Conservation (phyloP, 148 eudicot species). For the Rheum nobile region DNA sequence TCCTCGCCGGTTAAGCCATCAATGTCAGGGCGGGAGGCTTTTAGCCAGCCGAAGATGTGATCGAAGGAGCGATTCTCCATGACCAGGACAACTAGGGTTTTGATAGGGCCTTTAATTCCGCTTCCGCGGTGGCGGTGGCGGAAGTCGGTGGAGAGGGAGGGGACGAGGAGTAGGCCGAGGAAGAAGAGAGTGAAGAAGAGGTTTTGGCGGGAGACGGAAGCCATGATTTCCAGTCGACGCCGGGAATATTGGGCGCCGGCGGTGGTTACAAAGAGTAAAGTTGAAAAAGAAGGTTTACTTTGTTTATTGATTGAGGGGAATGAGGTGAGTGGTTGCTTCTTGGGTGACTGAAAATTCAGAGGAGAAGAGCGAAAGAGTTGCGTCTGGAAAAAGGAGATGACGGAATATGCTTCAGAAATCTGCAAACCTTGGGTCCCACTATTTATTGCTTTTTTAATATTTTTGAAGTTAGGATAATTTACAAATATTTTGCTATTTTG, state of each 20-base stretch:
- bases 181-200: constrained; percentile 14
- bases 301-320: background rate
- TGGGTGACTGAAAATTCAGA: background rate
- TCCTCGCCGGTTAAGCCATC: constrained; percentile 79
- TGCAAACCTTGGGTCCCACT: background rate
- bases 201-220: constrained; percentile 13
- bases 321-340: constrained; percentile 3
- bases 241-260: constrained; percentile 3
- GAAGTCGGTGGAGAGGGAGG: constrained; percentile 22
- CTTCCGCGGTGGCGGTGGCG: constrained; percentile 18
- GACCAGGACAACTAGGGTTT: constrained; percentile 71
- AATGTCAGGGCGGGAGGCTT: constrained; percentile 66
- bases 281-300: background rate
- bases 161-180: constrained; percentile 12
- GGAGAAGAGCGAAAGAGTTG: background rate
- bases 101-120: constrained; percentile 54
- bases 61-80: constrained; percentile 99
- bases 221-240: constrained; percentile 13
- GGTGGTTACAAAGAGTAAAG: background rate
- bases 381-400: constrained; percentile 3
- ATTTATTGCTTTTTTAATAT: background rate
- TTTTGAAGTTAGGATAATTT: background rate
- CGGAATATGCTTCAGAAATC: constrained; percentile 1
- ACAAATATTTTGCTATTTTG: too few species aligned
- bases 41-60: constrained; percentile 86